Evolutionary conservation across 202 grass and related monocot genomes (phyloP).

Genomic region (Carex sylvatica): DNA sequence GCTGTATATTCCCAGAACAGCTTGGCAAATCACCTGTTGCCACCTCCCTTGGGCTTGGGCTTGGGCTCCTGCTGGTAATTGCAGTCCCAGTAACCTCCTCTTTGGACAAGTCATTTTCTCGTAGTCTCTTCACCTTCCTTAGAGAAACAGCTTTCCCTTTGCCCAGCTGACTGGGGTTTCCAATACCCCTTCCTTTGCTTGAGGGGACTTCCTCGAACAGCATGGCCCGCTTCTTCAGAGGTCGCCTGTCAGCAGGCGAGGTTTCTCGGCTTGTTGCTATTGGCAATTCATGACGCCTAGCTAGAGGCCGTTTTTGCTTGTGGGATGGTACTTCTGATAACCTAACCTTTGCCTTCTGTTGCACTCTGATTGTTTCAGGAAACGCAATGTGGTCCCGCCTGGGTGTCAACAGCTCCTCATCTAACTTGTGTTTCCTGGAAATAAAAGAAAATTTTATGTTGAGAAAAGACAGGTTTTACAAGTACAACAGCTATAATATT

Average conservation of each 20-base stretch:
- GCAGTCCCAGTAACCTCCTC: neutral
- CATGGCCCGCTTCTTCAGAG: conserved; percentile 1
- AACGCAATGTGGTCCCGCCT: conserved; percentile 79
- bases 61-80: neutral
- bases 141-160: neutral
- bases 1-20: conserved; percentile 21
- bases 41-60: conserved; percentile 7
- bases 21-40: conserved; percentile 21
- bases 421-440: conserved; percentile 72
- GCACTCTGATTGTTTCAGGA: conserved; percentile 24
- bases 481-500: neutral
- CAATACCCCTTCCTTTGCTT: conserved; percentile 9
- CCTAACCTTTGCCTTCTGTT: conserved; percentile 27
- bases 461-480: neutral
- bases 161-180: neutral
- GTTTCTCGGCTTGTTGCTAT: neutral
- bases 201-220: neutral
- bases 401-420: conserved; percentile 61
- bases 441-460: neutral
- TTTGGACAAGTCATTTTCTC: neutral
- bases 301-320: conserved; percentile 33
- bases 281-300: neutral
- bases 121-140: neutral
- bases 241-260: neutral
- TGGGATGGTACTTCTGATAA: conserved; percentile 12